These are phyloP conservation scores for Oryza nivara DNA, from an alignment of 176 grass and related monocot species.

Conservation along the genomic window DNA sequence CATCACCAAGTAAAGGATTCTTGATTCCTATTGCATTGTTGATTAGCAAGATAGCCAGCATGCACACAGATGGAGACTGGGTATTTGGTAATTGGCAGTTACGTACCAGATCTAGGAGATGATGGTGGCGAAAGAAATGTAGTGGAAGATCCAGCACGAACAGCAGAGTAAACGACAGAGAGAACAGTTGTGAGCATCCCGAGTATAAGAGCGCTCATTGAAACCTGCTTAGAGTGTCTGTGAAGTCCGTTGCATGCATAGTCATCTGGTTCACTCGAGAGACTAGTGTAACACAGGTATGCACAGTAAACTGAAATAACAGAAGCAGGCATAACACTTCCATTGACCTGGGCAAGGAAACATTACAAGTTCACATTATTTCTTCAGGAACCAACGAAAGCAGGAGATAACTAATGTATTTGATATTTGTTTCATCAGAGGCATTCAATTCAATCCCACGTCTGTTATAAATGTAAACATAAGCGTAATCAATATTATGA, in stretches of 20 bases:
- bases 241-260: conserved; percentile 91
- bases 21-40: conserved; percentile 52
- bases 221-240: conserved; percentile 86
- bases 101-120: conserved; percentile 80
- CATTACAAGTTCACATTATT: background rate
- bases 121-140: conserved; percentile 88
- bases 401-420: background rate
- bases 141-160: conserved; percentile 88
- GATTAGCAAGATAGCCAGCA: conserved; percentile 6
- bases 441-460: conserved; percentile 3
- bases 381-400: conserved; percentile 22
- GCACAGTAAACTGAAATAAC: conserved; percentile 85
- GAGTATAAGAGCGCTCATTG: conserved; percentile 71
- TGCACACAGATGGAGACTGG: background rate
- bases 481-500: background rate
- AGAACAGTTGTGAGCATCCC: conserved; percentile 97
- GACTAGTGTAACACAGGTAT: conserved; percentile 84
- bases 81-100: background rate
- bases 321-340: conserved; percentile 88
- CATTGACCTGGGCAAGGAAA: conserved; percentile 69
- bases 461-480: conserved; percentile 10
- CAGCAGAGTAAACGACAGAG: conserved; percentile 93
- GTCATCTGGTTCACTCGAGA: conserved; percentile 83
- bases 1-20: conserved; percentile 58
- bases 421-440: background rate